phyloP scores from a whole-genome alignment of 345 rosid species.

The Leavenworthia alabamica region DNA sequence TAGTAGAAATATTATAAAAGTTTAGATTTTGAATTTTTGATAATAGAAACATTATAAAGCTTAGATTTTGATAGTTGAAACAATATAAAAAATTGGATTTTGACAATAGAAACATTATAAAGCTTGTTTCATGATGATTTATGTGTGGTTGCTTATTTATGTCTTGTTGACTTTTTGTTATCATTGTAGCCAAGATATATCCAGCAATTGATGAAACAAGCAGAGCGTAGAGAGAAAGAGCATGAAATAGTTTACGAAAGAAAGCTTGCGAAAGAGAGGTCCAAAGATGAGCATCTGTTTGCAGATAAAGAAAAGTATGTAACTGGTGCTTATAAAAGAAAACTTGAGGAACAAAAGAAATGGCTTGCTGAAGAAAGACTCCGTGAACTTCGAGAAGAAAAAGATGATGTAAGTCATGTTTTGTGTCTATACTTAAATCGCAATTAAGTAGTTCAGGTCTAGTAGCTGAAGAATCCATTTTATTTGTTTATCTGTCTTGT shows the following conservation, averaged over 20 bases:
- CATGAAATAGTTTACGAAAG: slow-evolving; percentile 74
- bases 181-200: slow-evolving; percentile 71
- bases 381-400: slow-evolving; percentile 72
- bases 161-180: not conserved
- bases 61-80: not conserved
- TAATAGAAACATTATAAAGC: too few relatives aligned
- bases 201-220: slow-evolving; percentile 52
- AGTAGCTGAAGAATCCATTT: too few relatives aligned
- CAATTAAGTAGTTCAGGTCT: too few relatives aligned
- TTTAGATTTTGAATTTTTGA: not conserved
- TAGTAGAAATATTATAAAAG: not conserved
- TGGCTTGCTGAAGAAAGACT: slow-evolving; percentile 70
- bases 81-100: not conserved
- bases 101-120: too few relatives aligned
- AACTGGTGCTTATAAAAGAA: slow-evolving; percentile 68
- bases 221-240: slow-evolving; percentile 59
- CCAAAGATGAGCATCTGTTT: slow-evolving; percentile 71
- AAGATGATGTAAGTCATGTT: slow-evolving; percentile 69
- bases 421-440: too few relatives aligned
- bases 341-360: slow-evolving; percentile 77
- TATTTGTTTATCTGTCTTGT: slow-evolving; percentile 20
- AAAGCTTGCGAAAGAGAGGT: slow-evolving; percentile 84
- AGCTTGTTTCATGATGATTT: not conserved
- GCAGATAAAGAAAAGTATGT: slow-evolving; percentile 81
- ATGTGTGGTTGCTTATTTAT: slow-evolving; percentile 8